Conservation (phyloP, 768 basidiomycete genomes). For the Podaxis mareebaensis region DNA sequence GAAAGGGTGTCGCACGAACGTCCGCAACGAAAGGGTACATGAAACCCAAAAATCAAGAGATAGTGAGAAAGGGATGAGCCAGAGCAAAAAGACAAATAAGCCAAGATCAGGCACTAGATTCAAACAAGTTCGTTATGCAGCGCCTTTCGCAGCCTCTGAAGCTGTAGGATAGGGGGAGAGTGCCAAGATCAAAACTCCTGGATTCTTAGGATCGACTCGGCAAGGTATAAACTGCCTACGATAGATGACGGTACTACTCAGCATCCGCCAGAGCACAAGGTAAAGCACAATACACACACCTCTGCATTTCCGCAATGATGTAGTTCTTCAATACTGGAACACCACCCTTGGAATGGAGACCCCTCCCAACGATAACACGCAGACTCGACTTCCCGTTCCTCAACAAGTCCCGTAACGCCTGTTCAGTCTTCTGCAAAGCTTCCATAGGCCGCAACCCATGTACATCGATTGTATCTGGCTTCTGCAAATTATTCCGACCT, state of each 20-base stretch:
- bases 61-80: not conserved
- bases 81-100: not conserved
- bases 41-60: not conserved
- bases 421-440: conserved; percentile 45
- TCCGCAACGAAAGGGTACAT: not conserved
- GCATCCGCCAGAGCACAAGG: not conserved
- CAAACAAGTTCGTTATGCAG: not conserved
- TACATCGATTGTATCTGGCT: conserved; percentile 43
- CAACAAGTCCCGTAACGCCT: conserved; percentile 40
- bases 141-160: not conserved
- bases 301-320: conserved; percentile 72
- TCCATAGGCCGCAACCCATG: conserved; percentile 50
- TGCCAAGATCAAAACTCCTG: conserved; percentile 67
- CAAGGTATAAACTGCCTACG: conserved; percentile 66
- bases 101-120: not conserved
- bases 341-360: conserved; percentile 72
- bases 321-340: conserved; percentile 82
- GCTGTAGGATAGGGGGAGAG: conserved; percentile 21
- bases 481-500: conserved; percentile 31
- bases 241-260: conserved; percentile 4
- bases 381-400: conserved; percentile 33
- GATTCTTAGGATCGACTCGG: conserved; percentile 70
- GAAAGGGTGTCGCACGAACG: not conserved
- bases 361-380: conserved; percentile 68
- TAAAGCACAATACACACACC: conserved; percentile 38